Evolutionary conservation across 2,329 filamentous ascomycete genomes (phyloP), one percentile per base, ranked within the genome.

Genomic region (Colletotrichum musicola): DNA sequence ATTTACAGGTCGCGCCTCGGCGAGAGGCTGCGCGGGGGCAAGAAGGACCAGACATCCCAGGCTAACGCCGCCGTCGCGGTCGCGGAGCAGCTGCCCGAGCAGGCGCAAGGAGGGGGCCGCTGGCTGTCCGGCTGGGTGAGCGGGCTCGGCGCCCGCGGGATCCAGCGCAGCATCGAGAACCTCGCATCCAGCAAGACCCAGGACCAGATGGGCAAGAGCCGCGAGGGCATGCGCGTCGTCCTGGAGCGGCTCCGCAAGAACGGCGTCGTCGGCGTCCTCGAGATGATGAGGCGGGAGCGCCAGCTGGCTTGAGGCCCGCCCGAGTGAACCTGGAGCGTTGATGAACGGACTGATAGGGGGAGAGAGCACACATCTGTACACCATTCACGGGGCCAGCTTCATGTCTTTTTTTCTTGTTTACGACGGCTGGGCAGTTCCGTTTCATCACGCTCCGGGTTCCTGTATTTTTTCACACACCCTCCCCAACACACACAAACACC

Each of bases 151-250:
- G 88, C 91, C 16, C 88, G 87, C 49, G 87, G 91, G n/a, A 88
- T 95, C 53, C 92, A 95, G 77, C 85, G 91, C 72, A 93, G 90
- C 75, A 95, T 96, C 74, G 93, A 96, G 81, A 87, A 88, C 62
- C 90, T 95, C 69, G 92, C 92, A 12, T 89, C 93, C 46, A 91
- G 90, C 75, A 92, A 93, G 77, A 94, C 93, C 5, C 88, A 91
- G 72, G 91, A 92, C 74, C 92, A 93, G 76, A 86, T 95, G 74
- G 90, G 91, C 59, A 95, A 95, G 82, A 93, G 92, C 73, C 89
- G 92, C 57, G 92, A 95, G 77, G 93, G 93, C 56, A 95, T 96
- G 93, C 90, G 88, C 64, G 88, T 95, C 44, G 93, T 96, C 9
- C 84, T 96, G 22, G 92, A 94, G 79, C 85, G 93, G 55, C 81